Conservation (phyloP, 2,329 filamentous ascomycete genomes). For the Neonectria faginata region DNA sequence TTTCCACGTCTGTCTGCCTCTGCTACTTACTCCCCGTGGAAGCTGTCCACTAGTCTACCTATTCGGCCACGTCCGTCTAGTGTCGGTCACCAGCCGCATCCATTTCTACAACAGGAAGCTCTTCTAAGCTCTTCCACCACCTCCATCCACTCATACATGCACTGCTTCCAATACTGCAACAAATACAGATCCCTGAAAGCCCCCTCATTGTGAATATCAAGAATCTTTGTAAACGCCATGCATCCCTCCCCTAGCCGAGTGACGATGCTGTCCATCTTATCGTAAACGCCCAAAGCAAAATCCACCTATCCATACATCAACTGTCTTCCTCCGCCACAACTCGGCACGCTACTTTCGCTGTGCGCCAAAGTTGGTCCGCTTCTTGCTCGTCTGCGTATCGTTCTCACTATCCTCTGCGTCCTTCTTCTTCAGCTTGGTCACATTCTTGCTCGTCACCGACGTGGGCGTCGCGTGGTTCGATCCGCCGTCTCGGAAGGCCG, state of each 20-base stretch:
- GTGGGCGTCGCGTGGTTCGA: conserved; percentile 68
- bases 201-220: background rate
- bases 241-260: background rate
- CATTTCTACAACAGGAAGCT: background rate
- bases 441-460: conserved; percentile 60
- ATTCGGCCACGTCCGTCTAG: background rate
- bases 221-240: conserved; percentile 7
- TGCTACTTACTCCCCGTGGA: too few species aligned
- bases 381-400: conserved; percentile 65
- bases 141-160: background rate
- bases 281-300: conserved; percentile 14
- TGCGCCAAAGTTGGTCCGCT: conserved; percentile 69
- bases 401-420: conserved; percentile 70
- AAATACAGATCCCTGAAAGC: background rate
- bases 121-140: background rate
- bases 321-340: background rate
- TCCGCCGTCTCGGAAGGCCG: conserved; percentile 62
- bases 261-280: conserved; percentile 7
- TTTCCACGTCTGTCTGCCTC: background rate
- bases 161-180: too few species aligned
- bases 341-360: conserved; percentile 57
- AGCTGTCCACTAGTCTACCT: background rate
- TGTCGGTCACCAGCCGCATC: background rate
- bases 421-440: conserved; percentile 67
- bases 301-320: background rate